A percentile compares a stretch with the other conserved stretches of the same genome.
Conservation (phyloP, 2,329 filamentous ascomycete species). For the Hypoxylon sp. region DNA sequence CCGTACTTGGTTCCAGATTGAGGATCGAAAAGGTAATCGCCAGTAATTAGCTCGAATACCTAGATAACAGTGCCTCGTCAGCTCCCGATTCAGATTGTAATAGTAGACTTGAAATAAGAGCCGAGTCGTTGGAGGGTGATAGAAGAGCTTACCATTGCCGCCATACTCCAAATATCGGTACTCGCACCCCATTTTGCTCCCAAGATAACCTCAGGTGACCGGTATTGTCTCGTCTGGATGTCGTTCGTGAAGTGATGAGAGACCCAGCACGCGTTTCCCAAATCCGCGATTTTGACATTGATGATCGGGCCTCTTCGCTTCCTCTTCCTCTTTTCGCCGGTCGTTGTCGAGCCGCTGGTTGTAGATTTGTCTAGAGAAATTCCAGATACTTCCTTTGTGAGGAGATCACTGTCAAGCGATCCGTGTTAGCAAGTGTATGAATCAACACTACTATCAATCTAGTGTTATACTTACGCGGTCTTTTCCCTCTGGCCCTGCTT, state of each 20-base stretch:
- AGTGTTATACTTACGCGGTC: constrained; percentile 79
- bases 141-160: constrained; percentile 83
- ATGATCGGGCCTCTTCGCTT: constrained; percentile 76
- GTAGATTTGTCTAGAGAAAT: constrained; percentile 87
- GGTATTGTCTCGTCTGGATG: constrained; percentile 97
- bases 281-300: constrained; percentile 98
- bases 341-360: constrained; percentile 57
- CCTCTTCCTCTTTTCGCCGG: constrained; percentile 76
- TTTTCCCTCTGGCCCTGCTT: constrained; percentile 89
- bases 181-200: constrained; percentile 99
- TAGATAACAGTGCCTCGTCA: constrained; percentile 57
- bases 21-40: constrained; percentile 98
- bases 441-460: background rate
- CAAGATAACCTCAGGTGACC: constrained; percentile 96
- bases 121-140: background rate
- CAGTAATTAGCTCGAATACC: constrained; percentile 98
- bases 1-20: constrained; percentile 99
- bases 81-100: background rate
- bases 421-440: constrained; percentile 26
- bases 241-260: constrained; percentile 99
- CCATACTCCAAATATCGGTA: constrained; percentile 99
- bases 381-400: constrained; percentile 93
- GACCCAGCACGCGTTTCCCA: constrained; percentile 99
- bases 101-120: background rate
- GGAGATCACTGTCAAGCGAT: constrained; percentile 74